Conservation (phyloP, 306 rosid genomes). For the Astragalus glycyphyllos region DNA sequence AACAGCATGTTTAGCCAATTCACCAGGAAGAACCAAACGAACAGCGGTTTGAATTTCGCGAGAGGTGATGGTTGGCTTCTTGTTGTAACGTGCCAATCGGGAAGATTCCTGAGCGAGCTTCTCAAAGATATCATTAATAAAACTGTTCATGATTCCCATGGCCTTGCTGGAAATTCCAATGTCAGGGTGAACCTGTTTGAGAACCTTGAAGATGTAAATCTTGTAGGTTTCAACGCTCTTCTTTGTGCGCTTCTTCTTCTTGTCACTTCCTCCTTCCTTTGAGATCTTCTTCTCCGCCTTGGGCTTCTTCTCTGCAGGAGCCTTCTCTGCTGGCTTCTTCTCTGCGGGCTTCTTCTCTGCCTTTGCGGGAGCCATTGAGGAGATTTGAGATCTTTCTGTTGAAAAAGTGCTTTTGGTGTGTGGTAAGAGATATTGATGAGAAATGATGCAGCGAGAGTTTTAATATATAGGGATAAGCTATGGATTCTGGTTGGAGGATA, state of each 20-base stretch:
- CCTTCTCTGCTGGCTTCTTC: conserved; percentile 66
- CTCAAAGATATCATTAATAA: conserved; percentile 81
- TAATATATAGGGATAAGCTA: conserved; percentile 36
- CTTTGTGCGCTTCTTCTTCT: conserved; percentile 70
- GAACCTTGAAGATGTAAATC: conserved; percentile 83
- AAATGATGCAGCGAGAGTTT: accelerated
- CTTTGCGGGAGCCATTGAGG: conserved; percentile 70
- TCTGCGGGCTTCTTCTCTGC: conserved; percentile 77
- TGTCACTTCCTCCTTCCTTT: conserved; percentile 68
- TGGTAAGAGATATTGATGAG: neutral
- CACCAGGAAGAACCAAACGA: conserved; percentile 76
- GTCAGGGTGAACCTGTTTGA: conserved; percentile 80
- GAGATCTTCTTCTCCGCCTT: conserved; percentile 82
- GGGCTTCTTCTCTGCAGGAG: conserved; percentile 69
- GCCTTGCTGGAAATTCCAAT: conserved; percentile 86
- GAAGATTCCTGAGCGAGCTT: conserved; percentile 79
- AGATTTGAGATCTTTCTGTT: neutral
- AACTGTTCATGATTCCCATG: conserved; percentile 87
- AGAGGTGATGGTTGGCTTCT: conserved; percentile 77
- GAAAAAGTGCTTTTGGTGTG: too few relatives aligned
- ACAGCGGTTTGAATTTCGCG: conserved; percentile 83
- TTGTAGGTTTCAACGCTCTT: conserved; percentile 77
- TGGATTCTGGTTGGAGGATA: conserved; percentile 33
- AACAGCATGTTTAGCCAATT: conserved; percentile 78
- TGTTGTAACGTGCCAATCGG: conserved; percentile 68